Percentiles rank a stretch among this genome's conserved stretches.
Evolutionary conservation across 179 eudicot genomes (phyloP).

Genomic region (Dionaea muscipula): DNA sequence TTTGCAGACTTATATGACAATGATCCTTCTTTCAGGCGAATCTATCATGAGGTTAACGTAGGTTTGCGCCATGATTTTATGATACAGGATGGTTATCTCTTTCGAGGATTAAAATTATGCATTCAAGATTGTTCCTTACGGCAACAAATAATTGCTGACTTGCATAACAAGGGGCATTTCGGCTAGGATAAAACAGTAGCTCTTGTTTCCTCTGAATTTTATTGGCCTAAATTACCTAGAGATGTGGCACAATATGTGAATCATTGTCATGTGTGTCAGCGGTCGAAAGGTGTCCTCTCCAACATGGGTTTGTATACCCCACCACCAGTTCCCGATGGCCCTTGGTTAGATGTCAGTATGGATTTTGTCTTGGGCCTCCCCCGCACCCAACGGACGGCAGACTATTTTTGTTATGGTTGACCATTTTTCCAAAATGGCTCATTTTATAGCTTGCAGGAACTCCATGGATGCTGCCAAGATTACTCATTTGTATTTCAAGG

Average conservation of each 20-base stretch:
- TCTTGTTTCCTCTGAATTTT: background rate
- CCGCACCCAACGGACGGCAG: background rate
- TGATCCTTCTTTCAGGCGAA: background rate
- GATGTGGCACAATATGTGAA: background rate
- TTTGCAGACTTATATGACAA: background rate
- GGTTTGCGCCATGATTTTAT: background rate
- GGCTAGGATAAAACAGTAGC: background rate
- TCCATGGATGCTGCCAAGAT: background rate
- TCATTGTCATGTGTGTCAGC: background rate
- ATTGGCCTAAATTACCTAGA: background rate
- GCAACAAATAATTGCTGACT: too few relatives aligned
- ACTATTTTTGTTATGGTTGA: constrained; percentile 1
- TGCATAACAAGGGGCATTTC: background rate
- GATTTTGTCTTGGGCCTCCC: background rate
- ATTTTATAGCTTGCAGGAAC: background rate
- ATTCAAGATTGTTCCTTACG: background rate
- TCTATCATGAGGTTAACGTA: background rate
- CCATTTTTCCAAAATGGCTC: background rate
- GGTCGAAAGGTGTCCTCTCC: background rate
- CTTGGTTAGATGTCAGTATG: background rate
- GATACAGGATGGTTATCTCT: background rate
- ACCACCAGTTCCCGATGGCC: background rate
- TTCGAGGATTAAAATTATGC: background rate
- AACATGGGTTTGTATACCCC: background rate
- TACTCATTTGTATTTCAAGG: background rate